These are phyloP conservation scores for Parachlorella kessleri DNA, from an alignment of 139 green algal genomes.

Conservation along the genomic window DNA sequence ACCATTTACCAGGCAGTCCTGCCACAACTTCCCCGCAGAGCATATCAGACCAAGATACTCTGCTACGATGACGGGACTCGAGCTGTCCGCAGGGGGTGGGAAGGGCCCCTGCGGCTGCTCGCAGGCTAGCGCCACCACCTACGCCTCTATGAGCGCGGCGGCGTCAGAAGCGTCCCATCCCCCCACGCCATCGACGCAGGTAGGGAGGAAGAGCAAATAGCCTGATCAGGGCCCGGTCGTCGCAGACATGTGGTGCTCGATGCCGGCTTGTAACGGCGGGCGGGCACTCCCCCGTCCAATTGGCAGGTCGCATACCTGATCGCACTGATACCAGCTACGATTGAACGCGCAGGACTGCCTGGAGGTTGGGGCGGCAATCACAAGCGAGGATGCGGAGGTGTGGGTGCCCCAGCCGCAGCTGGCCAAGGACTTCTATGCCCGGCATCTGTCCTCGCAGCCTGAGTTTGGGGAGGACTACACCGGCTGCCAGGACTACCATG, in stretches of 20 bases:
- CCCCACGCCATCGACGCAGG: background rate
- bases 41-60: no score
- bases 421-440: background rate
- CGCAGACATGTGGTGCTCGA: no score
- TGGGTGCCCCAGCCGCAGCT: background rate
- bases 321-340: no score
- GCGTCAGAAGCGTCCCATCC: background rate
- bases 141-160: background rate
- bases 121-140: background rate
- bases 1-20: no score
- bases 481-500: background rate
- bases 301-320: no score
- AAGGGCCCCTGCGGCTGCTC: background rate
- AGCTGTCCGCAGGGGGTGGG: background rate
- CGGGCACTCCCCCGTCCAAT: no score
- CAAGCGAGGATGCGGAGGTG: background rate
- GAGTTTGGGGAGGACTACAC: background rate
- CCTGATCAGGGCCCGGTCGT: no score
- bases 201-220: no score
- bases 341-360: background rate
- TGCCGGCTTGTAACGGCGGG: no score
- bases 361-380: background rate
- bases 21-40: no score
- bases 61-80: background rate
- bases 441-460: background rate